Evolutionary conservation across 768 basidiomycete genomes (phyloP).

Genomic region (Collybia mongolica): DNA sequence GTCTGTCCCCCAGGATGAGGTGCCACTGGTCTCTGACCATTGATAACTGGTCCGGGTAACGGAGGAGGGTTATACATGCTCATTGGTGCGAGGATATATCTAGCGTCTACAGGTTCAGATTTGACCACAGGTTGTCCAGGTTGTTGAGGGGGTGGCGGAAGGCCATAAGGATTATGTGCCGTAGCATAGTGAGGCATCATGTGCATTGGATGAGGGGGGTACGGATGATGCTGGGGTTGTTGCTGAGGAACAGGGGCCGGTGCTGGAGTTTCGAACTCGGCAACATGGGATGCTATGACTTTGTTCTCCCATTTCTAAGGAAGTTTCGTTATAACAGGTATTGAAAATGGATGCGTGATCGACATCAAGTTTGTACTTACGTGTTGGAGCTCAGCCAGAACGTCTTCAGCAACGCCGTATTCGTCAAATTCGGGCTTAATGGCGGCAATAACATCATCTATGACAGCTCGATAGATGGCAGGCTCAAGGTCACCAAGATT

Average conservation of each 20-base stretch:
- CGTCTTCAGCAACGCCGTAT: constrained; percentile 90
- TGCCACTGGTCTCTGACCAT: constrained; percentile 41
- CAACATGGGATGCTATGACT: constrained; percentile 90
- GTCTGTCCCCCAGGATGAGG: constrained; percentile 60
- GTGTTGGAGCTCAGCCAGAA: constrained; percentile 83
- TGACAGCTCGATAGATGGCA: constrained; percentile 86
- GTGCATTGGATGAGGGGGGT: constrained; percentile 62
- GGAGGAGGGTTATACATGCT: constrained; percentile 58
- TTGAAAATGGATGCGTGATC: constrained; percentile 4
- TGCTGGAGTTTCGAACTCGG: constrained; percentile 76
- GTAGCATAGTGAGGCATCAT: constrained; percentile 47
- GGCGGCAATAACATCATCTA: constrained; percentile 89
- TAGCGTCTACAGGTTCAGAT: constrained; percentile 67
- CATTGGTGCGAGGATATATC: constrained; percentile 51
- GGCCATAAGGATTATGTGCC: constrained; percentile 40
- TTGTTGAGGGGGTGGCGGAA: constrained; percentile 48
- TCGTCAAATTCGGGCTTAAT: constrained; percentile 97
- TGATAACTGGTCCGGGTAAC: constrained; percentile 65
- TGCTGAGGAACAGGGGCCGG: constrained; percentile 41
- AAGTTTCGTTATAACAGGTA: constrained; percentile 13
- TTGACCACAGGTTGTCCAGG: constrained; percentile 56
- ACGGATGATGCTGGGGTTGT: constrained; percentile 50
- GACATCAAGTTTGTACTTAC: constrained; percentile 49
- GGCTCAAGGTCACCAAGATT: constrained; percentile 66
- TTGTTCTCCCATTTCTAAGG: constrained; percentile 94